Base-by-base conservation (phyloP, 257 asterid genomes). In the Solanum habrochaites region DNA sequence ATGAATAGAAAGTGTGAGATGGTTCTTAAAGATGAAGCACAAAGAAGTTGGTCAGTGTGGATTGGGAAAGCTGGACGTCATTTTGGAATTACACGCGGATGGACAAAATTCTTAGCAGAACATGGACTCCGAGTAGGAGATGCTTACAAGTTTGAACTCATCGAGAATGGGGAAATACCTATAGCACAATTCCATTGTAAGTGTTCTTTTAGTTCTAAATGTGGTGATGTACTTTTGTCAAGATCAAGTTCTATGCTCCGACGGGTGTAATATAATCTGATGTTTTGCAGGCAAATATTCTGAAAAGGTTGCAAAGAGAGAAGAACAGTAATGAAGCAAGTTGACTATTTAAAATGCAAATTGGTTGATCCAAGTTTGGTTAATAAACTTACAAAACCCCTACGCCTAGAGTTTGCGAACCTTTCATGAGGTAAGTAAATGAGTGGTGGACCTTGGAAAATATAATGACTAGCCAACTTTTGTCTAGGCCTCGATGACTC, bases 71-170 rank as follows among this genome's bases (percentile, higher is more conserved):
- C 7, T 45, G 29, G 29, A 18, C 1, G 0, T 25, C 69, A 47
- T 27, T 25, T 80, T 80, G 1, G 6, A 11, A 49, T 88, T 9
- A 3, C 1, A 16, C 6, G 31, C 14, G 88, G 88, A 66, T 88
- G 88, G 90, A 0, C 0, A 1, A 18, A 67, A 32, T 85, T 88
- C 77, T 13, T 62, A 31, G 20, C 7, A 23, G 88, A 74, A 47
- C 85, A 85, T 39, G 90, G 80, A 62, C 71, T 88, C 40, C 47
- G 43, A 70, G 85, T n/a, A 52, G 90, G 88, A 81, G 86, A 88
- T 40, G 15, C 67, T 11, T 88, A n/a, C 86, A 88, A 88, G 67
- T 88, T 88, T 80, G 90, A 88, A 84, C 82, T 88, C 67, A 66
- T 88, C 73, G 39, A 88, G 75, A 77, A 70, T 10, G 88, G 84